These are phyloP conservation scores for Candida suzukii DNA, from an alignment of 805 yeast genomes.

Conservation along the genomic window DNA sequence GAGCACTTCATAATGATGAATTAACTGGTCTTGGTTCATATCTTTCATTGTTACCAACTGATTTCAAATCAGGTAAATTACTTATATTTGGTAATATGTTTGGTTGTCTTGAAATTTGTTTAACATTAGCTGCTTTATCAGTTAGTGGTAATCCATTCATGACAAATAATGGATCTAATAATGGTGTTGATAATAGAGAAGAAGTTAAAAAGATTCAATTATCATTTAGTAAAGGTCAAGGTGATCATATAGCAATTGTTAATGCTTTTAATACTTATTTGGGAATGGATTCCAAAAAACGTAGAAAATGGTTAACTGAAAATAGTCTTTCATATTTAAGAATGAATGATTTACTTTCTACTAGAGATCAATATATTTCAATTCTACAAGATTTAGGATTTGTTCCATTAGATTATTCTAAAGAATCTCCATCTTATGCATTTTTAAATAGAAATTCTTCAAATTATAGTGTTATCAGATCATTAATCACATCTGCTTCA, in stretches of 20 bases:
- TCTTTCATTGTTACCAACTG: constrained; percentile 78
- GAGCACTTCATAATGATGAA: constrained; percentile 49
- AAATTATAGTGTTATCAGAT: constrained; percentile 47
- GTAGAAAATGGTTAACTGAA: constrained; percentile 42
- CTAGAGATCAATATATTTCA: constrained; percentile 62
- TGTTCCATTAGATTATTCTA: constrained; percentile 46
- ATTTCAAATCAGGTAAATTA: constrained; percentile 77
- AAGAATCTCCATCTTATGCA: constrained; percentile 7
- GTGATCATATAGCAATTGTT: constrained; percentile 69
- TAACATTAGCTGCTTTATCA: constrained; percentile 75
- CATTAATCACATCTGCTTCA: constrained; percentile 72
- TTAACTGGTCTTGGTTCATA: constrained; percentile 77
- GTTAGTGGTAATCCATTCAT: constrained; percentile 72
- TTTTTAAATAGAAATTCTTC: constrained; percentile 43
- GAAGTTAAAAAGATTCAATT: constrained; percentile 42
- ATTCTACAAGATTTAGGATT: constrained; percentile 76
- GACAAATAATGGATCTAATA: constrained; percentile 36
- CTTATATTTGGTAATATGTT: constrained; percentile 75
- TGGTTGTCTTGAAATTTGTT: constrained; percentile 69
- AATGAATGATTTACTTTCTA: constrained; percentile 63
- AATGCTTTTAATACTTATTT: constrained; percentile 53
- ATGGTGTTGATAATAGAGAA: constrained; percentile 50
- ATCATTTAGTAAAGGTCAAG: constrained; percentile 43
- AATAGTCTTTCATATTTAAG: constrained; percentile 57
- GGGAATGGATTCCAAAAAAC: constrained; percentile 17